Base-by-base conservation (phyloP, 176 grass and related monocot genomes). In the Echinochloa phyllopogon region DNA sequence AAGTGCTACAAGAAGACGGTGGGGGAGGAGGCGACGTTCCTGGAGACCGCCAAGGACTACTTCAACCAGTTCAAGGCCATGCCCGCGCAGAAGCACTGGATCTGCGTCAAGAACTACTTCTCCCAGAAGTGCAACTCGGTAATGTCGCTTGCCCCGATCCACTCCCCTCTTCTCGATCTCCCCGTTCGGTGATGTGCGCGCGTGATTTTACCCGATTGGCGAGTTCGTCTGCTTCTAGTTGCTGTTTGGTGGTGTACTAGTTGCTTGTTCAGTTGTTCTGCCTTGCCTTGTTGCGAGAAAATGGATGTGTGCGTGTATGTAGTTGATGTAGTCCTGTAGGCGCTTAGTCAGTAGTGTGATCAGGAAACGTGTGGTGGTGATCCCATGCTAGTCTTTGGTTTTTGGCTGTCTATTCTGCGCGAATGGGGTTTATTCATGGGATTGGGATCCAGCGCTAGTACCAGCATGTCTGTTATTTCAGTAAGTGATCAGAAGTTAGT, bases 41-140 rank as follows among this genome's bases (percentile, higher is more conserved):
- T 94, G 61, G 82, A 88, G 40, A 69, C 23, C 81, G 81, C 86
- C 72, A 77, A 68, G 84, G 87, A 90, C 77, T 89, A 90, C 87
- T 50, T 84, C 73, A 86, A 80, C 20, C 87, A 92, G 85, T 87
- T 94, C 72, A 80, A 79, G 81, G 81, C 24, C 27, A 92, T 42
- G 43, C 12, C 78, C 38, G 78, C 87, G 58, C 74, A 90, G 55
- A 84, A 60, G 61, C 93, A 94, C 77, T 92, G 93, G 90, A 80
- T 67, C 71, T 94, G 89, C 85, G 8, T 95, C 82, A 95, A 88
- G 87, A 86, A 81, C 84, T 92, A 86, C 88, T 8, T 86, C 67
- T 55, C 52, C 38, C 60, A 85, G 29, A 84, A 85, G 82, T 36
- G 60, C 61, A 13, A 41, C 82, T 69, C 70, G 82, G 82, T 85